phyloP scores from a whole-genome alignment of 345 rosid genomes.

The Brassica nigra region DNA sequence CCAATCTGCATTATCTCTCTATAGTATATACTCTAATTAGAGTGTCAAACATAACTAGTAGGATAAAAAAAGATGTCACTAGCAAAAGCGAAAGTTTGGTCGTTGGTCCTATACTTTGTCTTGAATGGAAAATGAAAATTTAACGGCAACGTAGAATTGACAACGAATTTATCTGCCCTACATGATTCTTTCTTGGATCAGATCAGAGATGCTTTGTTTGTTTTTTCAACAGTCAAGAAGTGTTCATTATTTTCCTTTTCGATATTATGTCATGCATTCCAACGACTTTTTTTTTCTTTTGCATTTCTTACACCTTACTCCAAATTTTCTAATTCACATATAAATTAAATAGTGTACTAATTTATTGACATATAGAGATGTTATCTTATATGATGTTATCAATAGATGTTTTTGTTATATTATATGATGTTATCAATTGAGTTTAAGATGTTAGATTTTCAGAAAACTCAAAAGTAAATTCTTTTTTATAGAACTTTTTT shows the following conservation, averaged over 20 bases:
- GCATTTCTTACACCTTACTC: not conserved
- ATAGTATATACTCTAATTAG: not conserved
- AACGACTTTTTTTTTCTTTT: no score
- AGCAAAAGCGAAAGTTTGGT: conserved; percentile 20
- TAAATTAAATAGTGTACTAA: not conserved
- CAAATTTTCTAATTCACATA: not conserved
- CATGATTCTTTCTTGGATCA: conserved; percentile 33
- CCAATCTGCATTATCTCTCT: no score
- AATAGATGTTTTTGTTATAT: not conserved
- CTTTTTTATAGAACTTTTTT: not conserved
- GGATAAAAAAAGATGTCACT: not conserved
- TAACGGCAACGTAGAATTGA: conserved; percentile 3
- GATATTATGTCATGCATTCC: not conserved
- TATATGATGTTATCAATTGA: not conserved
- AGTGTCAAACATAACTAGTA: conserved; percentile 5
- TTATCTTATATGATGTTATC: no score
- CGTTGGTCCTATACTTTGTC: conserved; percentile 32
- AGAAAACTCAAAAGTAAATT: not conserved
- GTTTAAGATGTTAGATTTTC: not conserved
- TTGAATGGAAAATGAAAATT: conserved; percentile 6
- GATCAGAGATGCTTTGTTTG: conserved; percentile 9
- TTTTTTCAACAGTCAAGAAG: conserved; percentile 17
- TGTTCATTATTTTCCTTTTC: conserved; percentile 5
- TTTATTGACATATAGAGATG: no score
- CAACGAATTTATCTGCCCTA: conserved; percentile 26